Percentiles rank a stretch among this genome's conserved stretches.
phyloP scores from a whole-genome alignment of 129 eudicot genomes.

The Deinandra increscens region DNA sequence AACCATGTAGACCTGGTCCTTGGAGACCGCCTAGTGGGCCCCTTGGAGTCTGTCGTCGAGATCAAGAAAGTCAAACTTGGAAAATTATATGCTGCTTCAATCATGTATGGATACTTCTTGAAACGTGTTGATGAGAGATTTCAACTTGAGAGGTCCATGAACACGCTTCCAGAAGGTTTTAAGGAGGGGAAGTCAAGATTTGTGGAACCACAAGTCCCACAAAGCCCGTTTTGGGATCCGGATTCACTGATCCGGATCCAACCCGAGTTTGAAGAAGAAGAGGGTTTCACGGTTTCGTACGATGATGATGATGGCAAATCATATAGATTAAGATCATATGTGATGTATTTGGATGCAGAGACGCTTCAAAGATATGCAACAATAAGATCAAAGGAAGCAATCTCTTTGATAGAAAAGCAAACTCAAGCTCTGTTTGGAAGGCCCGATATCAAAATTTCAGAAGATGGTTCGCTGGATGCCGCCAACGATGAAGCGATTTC shows the following conservation, averaged over 20 bases:
- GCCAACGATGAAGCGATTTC: constrained; percentile 57
- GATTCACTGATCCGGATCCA: constrained; percentile 67
- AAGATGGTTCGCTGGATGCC: constrained; percentile 72
- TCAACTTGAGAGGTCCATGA: constrained; percentile 92
- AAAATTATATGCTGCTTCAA: constrained; percentile 93
- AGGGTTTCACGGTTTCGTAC: constrained; percentile 27
- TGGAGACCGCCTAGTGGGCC: constrained; percentile 78
- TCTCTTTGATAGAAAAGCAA: constrained; percentile 85
- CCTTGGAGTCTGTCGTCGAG: constrained; percentile 60
- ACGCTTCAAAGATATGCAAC: constrained; percentile 89
- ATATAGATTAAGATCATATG: constrained; percentile 72
- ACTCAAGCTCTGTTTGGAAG: constrained; percentile 90
- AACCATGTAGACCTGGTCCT: constrained; percentile 71
- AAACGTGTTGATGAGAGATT: constrained; percentile 87
- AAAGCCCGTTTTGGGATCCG: constrained; percentile 82
- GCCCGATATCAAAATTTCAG: constrained; percentile 66
- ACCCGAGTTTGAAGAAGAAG: constrained; percentile 60
- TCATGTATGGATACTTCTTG: constrained; percentile 92
- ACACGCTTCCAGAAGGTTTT: constrained; percentile 81
- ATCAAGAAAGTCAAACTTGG: constrained; percentile 92
- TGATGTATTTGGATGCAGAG: constrained; percentile 85
- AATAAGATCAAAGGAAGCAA: constrained; percentile 82
- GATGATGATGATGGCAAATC: constrained; percentile 49
- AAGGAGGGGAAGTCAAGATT: constrained; percentile 33
- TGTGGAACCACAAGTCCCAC: constrained; percentile 52